Percentiles rank a stretch among this genome's conserved stretches.
phyloP scores from a whole-genome alignment of 148 eudicot species.

The Persicaria maculosa region DNA sequence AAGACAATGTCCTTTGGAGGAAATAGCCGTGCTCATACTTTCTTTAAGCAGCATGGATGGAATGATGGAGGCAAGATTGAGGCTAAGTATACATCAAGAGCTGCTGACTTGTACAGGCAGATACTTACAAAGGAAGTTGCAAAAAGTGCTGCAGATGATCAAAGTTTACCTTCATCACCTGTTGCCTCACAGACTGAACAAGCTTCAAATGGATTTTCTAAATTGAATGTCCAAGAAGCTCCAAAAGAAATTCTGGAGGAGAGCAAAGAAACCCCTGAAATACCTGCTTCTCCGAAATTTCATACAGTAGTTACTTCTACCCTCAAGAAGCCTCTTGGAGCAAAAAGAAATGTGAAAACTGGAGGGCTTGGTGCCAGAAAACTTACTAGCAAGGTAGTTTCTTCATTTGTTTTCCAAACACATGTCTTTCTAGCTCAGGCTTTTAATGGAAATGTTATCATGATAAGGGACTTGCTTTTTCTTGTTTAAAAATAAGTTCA shows the following conservation, averaged over 20 bases:
- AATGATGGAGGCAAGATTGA: constrained; percentile 91
- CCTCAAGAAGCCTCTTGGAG: constrained; percentile 81
- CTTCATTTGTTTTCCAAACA: not conserved
- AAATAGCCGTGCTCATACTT: constrained; percentile 85
- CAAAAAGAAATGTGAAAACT: constrained; percentile 74
- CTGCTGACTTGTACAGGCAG: constrained; percentile 85
- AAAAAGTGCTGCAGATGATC: constrained; percentile 64
- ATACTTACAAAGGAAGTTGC: constrained; percentile 92
- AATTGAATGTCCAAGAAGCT: constrained; percentile 29
- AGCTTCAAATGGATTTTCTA: constrained; percentile 50
- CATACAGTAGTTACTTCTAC: constrained; percentile 32
- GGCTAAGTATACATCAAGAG: constrained; percentile 95
- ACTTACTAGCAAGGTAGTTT: constrained; percentile 71
- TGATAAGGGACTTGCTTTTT: not conserved
- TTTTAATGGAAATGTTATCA: not conserved
- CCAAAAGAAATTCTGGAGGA: constrained; percentile 34
- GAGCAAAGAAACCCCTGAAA: constrained; percentile 42
- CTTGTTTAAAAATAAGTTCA: not conserved
- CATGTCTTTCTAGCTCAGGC: not conserved
- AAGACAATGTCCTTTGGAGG: constrained; percentile 90
- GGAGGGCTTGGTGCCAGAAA: constrained; percentile 96
- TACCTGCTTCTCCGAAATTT: constrained; percentile 47
- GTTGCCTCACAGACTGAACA: constrained; percentile 54
- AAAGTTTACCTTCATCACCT: constrained; percentile 69
- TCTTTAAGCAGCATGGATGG: constrained; percentile 99